phyloP scores from a whole-genome alignment of 1,284 basidiomycete species.

The Paramarasmius palmivorus region DNA sequence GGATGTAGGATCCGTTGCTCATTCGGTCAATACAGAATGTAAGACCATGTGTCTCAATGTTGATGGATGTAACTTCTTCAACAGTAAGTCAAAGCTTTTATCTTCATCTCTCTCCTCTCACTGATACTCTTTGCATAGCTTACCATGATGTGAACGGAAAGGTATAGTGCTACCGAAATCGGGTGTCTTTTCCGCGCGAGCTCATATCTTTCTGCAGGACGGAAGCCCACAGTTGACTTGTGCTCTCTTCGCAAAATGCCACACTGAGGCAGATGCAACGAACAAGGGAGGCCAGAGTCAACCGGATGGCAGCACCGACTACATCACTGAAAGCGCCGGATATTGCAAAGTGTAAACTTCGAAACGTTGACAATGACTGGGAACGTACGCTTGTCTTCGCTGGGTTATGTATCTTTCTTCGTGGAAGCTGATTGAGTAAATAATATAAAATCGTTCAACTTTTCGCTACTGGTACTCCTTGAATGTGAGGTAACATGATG shows the following conservation, averaged over 20 bases:
- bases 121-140: constrained; percentile 16
- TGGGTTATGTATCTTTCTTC: background rate
- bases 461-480: background rate
- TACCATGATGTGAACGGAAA: constrained; percentile 36
- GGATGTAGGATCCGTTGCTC: background rate
- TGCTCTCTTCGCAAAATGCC: constrained; percentile 39
- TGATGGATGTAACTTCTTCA: constrained; percentile 30
- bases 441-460: background rate
- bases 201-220: constrained; percentile 19
- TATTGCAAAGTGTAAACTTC: constrained; percentile 34
- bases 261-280: constrained; percentile 30
- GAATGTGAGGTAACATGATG: too few species aligned
- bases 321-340: constrained; percentile 40
- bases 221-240: constrained; percentile 43
- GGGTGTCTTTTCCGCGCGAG: background rate
- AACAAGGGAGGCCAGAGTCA: constrained; percentile 44
- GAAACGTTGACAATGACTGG: background rate
- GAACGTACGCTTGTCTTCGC: background rate
- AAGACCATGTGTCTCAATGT: constrained; percentile 33
- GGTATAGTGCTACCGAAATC: constrained; percentile 11
- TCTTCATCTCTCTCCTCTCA: background rate
- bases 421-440: background rate
- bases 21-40: constrained; percentile 24
- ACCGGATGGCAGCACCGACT: constrained; percentile 38
- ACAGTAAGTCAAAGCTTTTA: constrained; percentile 23